Evolutionary conservation across 1,284 basidiomycete genomes (phyloP).

Genomic region (Caloboletus firmus): DNA sequence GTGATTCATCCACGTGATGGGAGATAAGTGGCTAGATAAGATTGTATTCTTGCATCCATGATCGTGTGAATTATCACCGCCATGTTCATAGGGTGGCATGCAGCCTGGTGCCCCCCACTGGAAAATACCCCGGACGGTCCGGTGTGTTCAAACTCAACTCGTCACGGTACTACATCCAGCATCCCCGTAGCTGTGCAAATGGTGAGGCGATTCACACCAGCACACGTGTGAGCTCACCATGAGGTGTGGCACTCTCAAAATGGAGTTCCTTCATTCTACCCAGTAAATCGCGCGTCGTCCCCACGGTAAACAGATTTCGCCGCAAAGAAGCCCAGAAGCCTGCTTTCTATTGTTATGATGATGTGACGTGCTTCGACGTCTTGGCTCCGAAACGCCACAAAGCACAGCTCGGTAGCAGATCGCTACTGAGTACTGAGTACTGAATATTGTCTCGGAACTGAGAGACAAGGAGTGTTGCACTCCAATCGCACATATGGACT

Average conservation of each 20-base stretch:
- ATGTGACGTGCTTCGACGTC: constrained; percentile 10
- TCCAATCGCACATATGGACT: neutral
- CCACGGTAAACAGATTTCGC: constrained; percentile 18
- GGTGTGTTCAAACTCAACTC: neutral
- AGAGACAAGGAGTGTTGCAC: neutral
- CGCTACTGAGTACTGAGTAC: neutral
- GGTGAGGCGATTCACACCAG: neutral
- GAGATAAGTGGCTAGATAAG: neutral
- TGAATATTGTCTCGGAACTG: no score
- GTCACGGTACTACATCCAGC: neutral
- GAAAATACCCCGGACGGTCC: neutral
- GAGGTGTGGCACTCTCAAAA: constrained; percentile 1
- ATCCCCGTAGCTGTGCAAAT: neutral
- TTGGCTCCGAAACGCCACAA: constrained; percentile 26
- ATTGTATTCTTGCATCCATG: neutral
- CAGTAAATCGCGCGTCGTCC: constrained; percentile 11
- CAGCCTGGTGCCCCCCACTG: no score
- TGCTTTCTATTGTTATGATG: constrained; percentile 20
- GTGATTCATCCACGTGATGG: neutral
- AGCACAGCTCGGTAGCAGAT: constrained; percentile 15
- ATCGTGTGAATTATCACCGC: neutral
- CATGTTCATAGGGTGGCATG: neutral
- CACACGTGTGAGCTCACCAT: constrained; percentile 18
- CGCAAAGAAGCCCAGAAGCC: constrained; percentile 23
- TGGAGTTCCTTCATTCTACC: constrained; percentile 14